Evolutionary conservation across 495 filamentous ascomycete species (phyloP).

Genomic region (Polyplosphaeria fusca): DNA sequence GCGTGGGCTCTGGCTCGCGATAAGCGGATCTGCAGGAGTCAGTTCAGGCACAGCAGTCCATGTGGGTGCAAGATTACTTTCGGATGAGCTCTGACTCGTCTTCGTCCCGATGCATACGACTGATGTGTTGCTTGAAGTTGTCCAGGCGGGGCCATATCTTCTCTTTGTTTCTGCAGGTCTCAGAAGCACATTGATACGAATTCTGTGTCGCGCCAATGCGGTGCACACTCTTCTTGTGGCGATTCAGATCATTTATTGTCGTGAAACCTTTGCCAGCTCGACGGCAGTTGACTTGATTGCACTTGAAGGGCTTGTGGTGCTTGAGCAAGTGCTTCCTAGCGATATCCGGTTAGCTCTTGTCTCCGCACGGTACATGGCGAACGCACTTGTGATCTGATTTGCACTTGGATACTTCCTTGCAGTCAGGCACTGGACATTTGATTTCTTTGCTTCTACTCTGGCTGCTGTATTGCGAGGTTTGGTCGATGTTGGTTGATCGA

Average conservation of each 20-base stretch:
- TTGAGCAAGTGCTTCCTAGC: constrained; percentile 76
- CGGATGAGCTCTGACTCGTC: constrained; percentile 53
- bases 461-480: constrained; percentile 17
- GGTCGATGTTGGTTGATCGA: constrained; percentile 3
- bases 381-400: constrained; percentile 34
- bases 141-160: constrained; percentile 88
- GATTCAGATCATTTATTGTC: constrained; percentile 66
- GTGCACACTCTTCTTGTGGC: constrained; percentile 38
- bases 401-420: constrained; percentile 32
- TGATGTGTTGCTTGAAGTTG: constrained; percentile 86
- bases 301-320: constrained; percentile 72
- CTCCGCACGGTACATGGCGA: neutral
- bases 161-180: constrained; percentile 59
- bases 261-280: constrained; percentile 66
- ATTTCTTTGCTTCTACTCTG: constrained; percentile 20
- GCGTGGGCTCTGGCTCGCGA: neutral
- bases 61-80: constrained; percentile 44
- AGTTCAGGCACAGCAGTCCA: neutral
- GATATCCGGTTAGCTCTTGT: constrained; percentile 6
- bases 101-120: constrained; percentile 66
- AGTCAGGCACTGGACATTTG: constrained; percentile 16
- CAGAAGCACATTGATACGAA: constrained; percentile 65
- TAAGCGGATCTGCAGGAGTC: constrained; percentile 8
- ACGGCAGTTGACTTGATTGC: constrained; percentile 56
- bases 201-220: constrained; percentile 48